Percentiles rank a stretch among this genome's conserved stretches.
Evolutionary conservation across 306 rosid species (phyloP).

Genomic region (Betula pendula): DNA sequence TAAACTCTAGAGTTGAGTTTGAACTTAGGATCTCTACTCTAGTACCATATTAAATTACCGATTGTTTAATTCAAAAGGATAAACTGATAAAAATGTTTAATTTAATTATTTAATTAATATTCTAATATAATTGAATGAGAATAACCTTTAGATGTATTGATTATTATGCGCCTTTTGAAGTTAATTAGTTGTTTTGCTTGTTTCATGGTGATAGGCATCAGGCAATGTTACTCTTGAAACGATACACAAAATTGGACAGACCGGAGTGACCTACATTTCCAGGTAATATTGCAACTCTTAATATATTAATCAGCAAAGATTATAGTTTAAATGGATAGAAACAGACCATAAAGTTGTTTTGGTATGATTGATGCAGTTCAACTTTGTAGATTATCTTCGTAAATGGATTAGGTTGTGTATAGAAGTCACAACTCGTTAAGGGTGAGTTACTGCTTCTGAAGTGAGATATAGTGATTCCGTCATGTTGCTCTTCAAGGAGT

Average conservation of each 20-base stretch:
- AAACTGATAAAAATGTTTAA: too few relatives aligned
- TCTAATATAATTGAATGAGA: neutral
- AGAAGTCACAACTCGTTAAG: neutral
- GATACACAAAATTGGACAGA: slow-evolving; percentile 70
- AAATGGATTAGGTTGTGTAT: neutral
- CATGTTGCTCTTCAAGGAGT: neutral
- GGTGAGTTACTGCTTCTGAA: neutral
- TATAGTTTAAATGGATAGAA: neutral
- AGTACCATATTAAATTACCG: too few relatives aligned
- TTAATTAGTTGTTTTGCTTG: slow-evolving; percentile 17
- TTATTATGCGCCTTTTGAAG: neutral
- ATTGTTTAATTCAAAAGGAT: too few relatives aligned
- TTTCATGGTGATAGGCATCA: slow-evolving; percentile 61
- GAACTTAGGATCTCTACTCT: too few relatives aligned
- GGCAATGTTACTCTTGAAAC: slow-evolving; percentile 88
- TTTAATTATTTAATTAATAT: too few relatives aligned
- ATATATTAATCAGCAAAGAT: neutral
- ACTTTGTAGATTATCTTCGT: neutral
- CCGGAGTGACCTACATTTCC: slow-evolving; percentile 88
- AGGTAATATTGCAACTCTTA: slow-evolving; percentile 53
- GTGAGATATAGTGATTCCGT: neutral
- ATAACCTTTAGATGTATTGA: neutral
- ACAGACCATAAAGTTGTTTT: neutral
- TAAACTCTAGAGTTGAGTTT: too few relatives aligned
- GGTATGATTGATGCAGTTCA: neutral